phyloP scores from a whole-genome alignment of 345 rosid genomes.

The Trapa bicornis region DNA sequence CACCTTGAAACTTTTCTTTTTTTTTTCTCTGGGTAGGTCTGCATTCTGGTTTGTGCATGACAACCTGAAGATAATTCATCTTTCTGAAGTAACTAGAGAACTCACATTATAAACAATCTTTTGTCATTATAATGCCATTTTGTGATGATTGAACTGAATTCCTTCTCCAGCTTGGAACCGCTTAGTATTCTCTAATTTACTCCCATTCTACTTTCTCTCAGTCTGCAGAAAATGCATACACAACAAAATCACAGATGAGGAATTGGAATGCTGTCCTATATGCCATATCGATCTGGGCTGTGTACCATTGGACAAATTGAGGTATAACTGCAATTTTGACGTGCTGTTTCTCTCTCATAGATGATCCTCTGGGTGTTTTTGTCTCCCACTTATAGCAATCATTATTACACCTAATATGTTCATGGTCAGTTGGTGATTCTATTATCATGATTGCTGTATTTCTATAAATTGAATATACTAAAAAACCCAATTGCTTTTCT shows the following conservation, averaged over 20 bases:
- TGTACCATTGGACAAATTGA: conserved; percentile 73
- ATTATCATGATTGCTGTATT: too few relatives aligned
- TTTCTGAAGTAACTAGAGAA: neutral
- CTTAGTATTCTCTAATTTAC: neutral
- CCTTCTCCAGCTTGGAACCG: neutral
- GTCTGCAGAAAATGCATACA: conserved; percentile 91
- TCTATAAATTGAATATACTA: too few relatives aligned
- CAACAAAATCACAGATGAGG: conserved; percentile 64
- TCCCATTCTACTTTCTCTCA: conserved; percentile 13
- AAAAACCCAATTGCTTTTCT: too few relatives aligned
- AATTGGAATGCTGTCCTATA: conserved; percentile 62
- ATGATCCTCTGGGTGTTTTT: neutral
- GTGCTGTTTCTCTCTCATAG: neutral
- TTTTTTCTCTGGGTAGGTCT: too few relatives aligned
- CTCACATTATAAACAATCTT: neutral
- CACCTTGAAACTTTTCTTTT: too few relatives aligned
- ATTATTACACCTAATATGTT: neutral
- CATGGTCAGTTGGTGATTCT: neutral
- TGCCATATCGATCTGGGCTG: conserved; percentile 74
- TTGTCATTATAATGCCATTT: conserved; percentile 1
- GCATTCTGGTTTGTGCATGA: neutral
- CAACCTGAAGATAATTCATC: neutral
- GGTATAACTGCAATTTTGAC: conserved; percentile 23
- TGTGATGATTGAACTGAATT: neutral
- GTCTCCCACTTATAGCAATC: neutral